These are phyloP conservation scores for Flaveria linearis DNA, from an alignment of 129 eudicot genomes.

Conservation along the genomic window DNA sequence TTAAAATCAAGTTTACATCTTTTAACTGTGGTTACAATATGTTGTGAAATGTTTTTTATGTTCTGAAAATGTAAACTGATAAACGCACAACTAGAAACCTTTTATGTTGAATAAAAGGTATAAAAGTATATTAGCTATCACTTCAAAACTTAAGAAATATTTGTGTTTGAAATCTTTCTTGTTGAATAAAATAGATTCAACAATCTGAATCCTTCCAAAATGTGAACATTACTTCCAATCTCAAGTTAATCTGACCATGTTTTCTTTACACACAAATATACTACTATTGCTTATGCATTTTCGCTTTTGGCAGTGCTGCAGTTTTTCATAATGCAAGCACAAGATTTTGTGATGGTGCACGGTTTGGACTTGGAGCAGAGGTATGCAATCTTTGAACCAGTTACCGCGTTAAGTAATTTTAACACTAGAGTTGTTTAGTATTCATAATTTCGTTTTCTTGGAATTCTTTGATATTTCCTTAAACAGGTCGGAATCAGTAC, in stretches of 20 bases:
- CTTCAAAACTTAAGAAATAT: neutral
- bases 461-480: neutral
- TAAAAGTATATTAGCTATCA: neutral
- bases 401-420: neutral
- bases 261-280: neutral
- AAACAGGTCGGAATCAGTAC: slow-evolving; percentile 93
- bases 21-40: no score
- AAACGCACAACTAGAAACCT: no score
- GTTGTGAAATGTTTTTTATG: no score
- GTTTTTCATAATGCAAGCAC: slow-evolving; percentile 97
- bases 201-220: slow-evolving; percentile 4
- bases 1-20: no score
- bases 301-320: slow-evolving; percentile 74
- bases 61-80: no score
- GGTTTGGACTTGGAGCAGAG: slow-evolving; percentile 98
- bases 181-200: no score
- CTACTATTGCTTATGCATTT: neutral
- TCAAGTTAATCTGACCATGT: neutral
- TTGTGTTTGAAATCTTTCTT: neutral
- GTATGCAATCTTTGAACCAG: slow-evolving; percentile 34
- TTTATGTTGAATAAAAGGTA: no score
- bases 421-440: neutral
- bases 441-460: slow-evolving; percentile 3
- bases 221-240: neutral
- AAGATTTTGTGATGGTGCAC: slow-evolving; percentile 92